These are phyloP conservation scores for Lactarius sp. DNA, from an alignment of 768 basidiomycete genomes.

Conservation along the genomic window DNA sequence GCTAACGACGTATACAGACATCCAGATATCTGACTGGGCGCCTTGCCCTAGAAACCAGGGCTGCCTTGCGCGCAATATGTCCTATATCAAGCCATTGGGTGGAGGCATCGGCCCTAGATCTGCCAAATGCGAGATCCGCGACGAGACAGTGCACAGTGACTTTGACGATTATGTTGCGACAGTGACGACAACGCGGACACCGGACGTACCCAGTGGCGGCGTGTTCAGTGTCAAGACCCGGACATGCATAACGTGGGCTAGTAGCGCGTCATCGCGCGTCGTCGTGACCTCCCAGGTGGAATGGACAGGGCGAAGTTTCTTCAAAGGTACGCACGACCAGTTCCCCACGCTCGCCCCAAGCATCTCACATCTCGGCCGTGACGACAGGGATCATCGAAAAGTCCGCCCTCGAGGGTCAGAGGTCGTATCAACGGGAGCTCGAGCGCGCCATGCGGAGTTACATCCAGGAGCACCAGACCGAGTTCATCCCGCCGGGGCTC, in stretches of 20 bases:
- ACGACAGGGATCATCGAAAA: conserved; percentile 83
- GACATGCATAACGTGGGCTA: conserved; percentile 95
- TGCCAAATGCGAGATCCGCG: conserved; percentile 92
- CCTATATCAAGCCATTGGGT: conserved; percentile 91
- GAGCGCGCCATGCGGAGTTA: conserved; percentile 83
- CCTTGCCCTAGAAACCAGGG: conserved; percentile 58
- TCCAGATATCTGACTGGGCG: conserved; percentile 94
- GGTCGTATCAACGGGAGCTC: conserved; percentile 75
- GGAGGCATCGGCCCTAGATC: conserved; percentile 88
- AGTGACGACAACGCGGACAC: conserved; percentile 86
- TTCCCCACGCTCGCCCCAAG: neutral
- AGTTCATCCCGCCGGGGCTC: conserved; percentile 83
- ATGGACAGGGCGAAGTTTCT: conserved; percentile 95
- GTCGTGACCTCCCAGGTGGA: conserved; percentile 89
- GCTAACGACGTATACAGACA: conserved; percentile 46
- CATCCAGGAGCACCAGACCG: conserved; percentile 82
- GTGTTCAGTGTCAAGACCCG: conserved; percentile 92
- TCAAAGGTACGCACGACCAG: conserved; percentile 62
- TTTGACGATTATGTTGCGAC: conserved; percentile 79
- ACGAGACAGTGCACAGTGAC: conserved; percentile 76
- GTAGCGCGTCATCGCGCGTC: conserved; percentile 66
- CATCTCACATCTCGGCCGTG: neutral
- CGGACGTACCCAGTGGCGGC: conserved; percentile 91
- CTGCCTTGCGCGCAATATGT: conserved; percentile 82
- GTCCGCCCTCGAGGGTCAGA: conserved; percentile 89